A percentile compares a stretch with the other conserved stretches of the same genome.
These are phyloP conservation scores for Exophiala calicioides DNA, from an alignment of 2,329 filamentous ascomycete species.

Conservation along the genomic window DNA sequence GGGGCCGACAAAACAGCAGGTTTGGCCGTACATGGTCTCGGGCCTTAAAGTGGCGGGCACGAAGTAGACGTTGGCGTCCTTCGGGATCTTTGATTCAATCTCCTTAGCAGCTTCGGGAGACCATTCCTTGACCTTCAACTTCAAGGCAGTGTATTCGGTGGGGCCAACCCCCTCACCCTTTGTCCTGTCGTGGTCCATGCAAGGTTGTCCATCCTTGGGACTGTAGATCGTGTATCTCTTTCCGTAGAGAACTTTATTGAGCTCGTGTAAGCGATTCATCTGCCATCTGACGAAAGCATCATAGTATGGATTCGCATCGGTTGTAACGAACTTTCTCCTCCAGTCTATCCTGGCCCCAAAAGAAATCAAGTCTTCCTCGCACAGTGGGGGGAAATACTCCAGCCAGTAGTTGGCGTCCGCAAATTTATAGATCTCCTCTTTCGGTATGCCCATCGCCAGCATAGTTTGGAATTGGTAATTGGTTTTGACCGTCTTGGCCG, in stretches of 20 bases:
- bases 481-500: slow-evolving; percentile 83
- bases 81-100: slow-evolving; percentile 75
- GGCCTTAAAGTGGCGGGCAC: slow-evolving; percentile 89
- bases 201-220: slow-evolving; percentile 83
- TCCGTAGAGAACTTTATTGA: slow-evolving; percentile 54
- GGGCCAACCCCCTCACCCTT: slow-evolving; percentile 79
- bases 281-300: slow-evolving; percentile 92
- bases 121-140: slow-evolving; percentile 90
- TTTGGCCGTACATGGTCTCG: slow-evolving; percentile 99
- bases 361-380: slow-evolving; percentile 74
- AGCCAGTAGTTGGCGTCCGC: slow-evolving; percentile 92
- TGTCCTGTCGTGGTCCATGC: slow-evolving; percentile 82
- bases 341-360: slow-evolving; percentile 90
- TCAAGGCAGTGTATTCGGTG: slow-evolving; percentile 91
- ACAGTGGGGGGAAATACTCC: slow-evolving; percentile 82
- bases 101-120: slow-evolving; percentile 70
- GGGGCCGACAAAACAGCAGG: slow-evolving; percentile 90
- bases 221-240: slow-evolving; percentile 93
- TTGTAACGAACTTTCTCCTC: slow-evolving; percentile 90
- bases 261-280: slow-evolving; percentile 33
- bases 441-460: slow-evolving; percentile 83
- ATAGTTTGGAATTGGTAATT: slow-evolving; percentile 98
- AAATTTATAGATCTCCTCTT: slow-evolving; percentile 89
- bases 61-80: slow-evolving; percentile 79
- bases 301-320: slow-evolving; percentile 94